Percentiles rank a stretch among this genome's conserved stretches.
phyloP scores from a whole-genome alignment of 106 monocot species.

The Narthecium ossifragum region DNA sequence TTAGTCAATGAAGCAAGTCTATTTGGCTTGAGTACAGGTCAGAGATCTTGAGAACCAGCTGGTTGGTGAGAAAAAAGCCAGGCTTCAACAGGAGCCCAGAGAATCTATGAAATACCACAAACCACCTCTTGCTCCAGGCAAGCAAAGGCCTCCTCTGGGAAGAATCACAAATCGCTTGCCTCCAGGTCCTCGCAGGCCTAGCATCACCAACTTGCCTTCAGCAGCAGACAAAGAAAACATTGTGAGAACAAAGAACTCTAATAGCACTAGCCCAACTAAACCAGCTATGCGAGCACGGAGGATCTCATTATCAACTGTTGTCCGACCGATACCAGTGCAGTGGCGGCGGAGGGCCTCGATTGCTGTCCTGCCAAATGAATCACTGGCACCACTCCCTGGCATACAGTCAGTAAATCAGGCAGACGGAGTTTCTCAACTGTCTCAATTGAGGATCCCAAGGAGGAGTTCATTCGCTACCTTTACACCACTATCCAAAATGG shows the following conservation, averaged over 20 bases:
- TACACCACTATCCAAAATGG: conserved; percentile 20
- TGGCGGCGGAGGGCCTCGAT: conserved; percentile 55
- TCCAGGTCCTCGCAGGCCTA: conserved; percentile 16
- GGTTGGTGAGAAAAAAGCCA: conserved; percentile 40
- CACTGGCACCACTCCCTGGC: conserved; percentile 4
- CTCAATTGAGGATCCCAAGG: conserved; percentile 22
- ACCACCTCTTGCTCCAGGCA: conserved; percentile 57
- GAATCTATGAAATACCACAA: conserved; percentile 23
- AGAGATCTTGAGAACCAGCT: conserved; percentile 76
- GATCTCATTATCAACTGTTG: conserved; percentile 36
- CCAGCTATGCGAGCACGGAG: conserved; percentile 33
- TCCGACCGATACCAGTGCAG: conserved; percentile 27
- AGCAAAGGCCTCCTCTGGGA: conserved; percentile 41
- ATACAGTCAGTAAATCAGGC: conserved; percentile 6
- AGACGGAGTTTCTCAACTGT: not conserved
- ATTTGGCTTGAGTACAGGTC: no score
- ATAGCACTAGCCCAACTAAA: not conserved
- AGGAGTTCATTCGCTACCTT: conserved; percentile 46
- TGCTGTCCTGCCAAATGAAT: conserved; percentile 31
- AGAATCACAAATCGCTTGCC: conserved; percentile 47
- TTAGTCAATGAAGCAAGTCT: no score
- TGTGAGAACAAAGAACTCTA: conserved; percentile 4
- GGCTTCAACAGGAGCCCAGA: conserved; percentile 10
- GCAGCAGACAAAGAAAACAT: conserved; percentile 56
- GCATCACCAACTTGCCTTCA: not conserved